phyloP scores from a whole-genome alignment of 2,329 filamentous ascomycete species.

The Amauroascus niger region DNA sequence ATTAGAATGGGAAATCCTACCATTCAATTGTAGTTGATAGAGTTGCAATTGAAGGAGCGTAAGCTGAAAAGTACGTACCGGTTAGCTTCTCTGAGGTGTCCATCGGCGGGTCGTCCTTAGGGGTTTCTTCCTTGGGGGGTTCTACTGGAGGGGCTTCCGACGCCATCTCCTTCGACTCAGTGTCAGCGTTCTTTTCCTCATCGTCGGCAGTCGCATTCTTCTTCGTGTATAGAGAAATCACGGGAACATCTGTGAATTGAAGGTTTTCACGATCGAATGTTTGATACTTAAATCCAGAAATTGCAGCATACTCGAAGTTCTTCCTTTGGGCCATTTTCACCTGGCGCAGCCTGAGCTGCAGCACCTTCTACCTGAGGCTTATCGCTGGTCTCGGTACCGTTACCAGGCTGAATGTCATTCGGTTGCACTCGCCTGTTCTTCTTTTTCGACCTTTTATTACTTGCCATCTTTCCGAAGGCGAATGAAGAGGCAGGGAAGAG shows the following conservation, averaged over 20 bases:
- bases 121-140: constrained; percentile 8
- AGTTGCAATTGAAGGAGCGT: not conserved
- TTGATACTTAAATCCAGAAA: constrained; percentile 37
- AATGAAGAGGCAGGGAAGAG: constrained; percentile 6
- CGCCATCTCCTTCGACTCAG: constrained; percentile 25
- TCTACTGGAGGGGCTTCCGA: constrained; percentile 18
- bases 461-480: constrained; percentile 26
- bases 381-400: constrained; percentile 21
- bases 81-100: constrained; percentile 7
- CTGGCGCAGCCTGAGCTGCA: constrained; percentile 25
- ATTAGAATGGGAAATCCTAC: not conserved
- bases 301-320: constrained; percentile 35
- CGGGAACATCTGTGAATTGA: constrained; percentile 31
- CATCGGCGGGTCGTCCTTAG: constrained; percentile 3
- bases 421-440: constrained; percentile 28
- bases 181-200: constrained; percentile 30
- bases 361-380: constrained; percentile 25
- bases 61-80: constrained; percentile 7
- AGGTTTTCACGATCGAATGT: constrained; percentile 33
- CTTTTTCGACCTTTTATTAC: constrained; percentile 24
- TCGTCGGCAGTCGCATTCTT: constrained; percentile 28
- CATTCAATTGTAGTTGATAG: not conserved
- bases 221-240: constrained; percentile 26
- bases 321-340: constrained; percentile 29
- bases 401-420: constrained; percentile 18